Conservation (phyloP, 225 moss, liverwort and hornwort species). For the Polytrichum formosum region DNA sequence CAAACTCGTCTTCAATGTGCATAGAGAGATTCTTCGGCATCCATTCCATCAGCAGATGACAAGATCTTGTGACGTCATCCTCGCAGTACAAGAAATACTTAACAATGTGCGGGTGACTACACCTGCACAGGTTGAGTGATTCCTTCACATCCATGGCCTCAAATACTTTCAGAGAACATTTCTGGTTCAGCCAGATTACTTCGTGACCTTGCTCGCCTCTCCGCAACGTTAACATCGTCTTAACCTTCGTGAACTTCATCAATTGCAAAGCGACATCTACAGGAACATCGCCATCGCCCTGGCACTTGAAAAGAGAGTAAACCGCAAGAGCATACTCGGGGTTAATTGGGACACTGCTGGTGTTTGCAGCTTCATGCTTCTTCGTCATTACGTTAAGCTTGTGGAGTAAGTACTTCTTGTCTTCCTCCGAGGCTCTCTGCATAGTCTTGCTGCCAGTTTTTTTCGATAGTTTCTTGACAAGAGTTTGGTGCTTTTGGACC, state of each 20-base stretch:
- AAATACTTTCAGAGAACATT: too few species aligned
- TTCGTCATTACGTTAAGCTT: background rate
- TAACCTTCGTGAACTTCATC: too few species aligned
- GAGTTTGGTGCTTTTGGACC: background rate
- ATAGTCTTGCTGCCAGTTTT: background rate
- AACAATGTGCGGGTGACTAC: slow-evolving; percentile 14
- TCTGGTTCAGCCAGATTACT: too few species aligned
- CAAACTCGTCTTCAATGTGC: background rate
- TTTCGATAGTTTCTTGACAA: slow-evolving; percentile 7
- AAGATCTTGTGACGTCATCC: background rate
- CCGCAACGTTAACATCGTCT: too few species aligned
- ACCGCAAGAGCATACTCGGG: too few species aligned
- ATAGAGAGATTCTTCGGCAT: slow-evolving; percentile 2
- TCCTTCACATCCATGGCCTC: background rate
- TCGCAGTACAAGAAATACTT: slow-evolving; percentile 15
- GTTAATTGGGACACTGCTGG: too few species aligned
- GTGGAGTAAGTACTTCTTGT: background rate
- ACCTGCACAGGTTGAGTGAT: slow-evolving; percentile 3
- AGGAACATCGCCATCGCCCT: too few species aligned
- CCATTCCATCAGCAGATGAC: slow-evolving; percentile 1
- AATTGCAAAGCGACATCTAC: too few species aligned
- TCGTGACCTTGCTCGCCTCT: too few species aligned
- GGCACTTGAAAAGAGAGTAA: too few species aligned
- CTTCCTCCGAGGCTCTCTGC: background rate
- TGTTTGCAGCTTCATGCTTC: too few species aligned